phyloP scores from a whole-genome alignment of 495 filamentous ascomycete species.

The Penicillium waksmanii region DNA sequence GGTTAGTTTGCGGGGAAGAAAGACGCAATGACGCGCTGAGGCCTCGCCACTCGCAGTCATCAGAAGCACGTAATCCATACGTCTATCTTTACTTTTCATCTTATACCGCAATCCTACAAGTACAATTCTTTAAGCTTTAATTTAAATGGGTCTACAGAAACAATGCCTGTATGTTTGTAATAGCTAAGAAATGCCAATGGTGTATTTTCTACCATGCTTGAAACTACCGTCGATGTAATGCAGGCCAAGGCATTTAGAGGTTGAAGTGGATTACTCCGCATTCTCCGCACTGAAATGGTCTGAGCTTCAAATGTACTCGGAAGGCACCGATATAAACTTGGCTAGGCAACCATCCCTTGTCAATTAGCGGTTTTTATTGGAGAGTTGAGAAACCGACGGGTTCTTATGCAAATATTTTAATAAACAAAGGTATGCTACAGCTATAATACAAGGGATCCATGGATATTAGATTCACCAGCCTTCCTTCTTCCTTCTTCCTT shows the following conservation, averaged over 20 bases:
- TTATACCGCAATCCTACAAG: background rate
- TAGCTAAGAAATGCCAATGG: background rate
- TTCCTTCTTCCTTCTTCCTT: slow-evolving; percentile 3
- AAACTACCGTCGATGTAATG: background rate
- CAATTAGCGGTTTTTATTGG: background rate
- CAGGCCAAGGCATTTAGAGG: background rate
- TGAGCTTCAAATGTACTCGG: slow-evolving; percentile 1
- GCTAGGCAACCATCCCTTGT: background rate
- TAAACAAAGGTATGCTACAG: background rate
- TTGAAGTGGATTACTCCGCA: slow-evolving; percentile 1
- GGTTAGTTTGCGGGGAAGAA: slow-evolving; percentile 1
- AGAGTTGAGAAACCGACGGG: slow-evolving; percentile 3
- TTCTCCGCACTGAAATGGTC: background rate
- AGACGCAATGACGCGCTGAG: slow-evolving; percentile 4
- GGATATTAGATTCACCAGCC: background rate
- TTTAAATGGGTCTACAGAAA: background rate
- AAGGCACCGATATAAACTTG: background rate
- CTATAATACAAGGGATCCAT: background rate
- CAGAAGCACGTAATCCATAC: background rate
- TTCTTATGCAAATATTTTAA: background rate
- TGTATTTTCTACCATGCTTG: background rate
- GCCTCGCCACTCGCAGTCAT: slow-evolving; percentile 1
- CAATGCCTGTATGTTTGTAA: background rate
- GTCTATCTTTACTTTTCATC: background rate
- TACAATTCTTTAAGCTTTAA: background rate